A percentile compares a stretch with the other conserved stretches of the same genome.
Evolutionary conservation across 352 stramenopile genomes (phyloP).

Genomic region (Phytophthora citricola): DNA sequence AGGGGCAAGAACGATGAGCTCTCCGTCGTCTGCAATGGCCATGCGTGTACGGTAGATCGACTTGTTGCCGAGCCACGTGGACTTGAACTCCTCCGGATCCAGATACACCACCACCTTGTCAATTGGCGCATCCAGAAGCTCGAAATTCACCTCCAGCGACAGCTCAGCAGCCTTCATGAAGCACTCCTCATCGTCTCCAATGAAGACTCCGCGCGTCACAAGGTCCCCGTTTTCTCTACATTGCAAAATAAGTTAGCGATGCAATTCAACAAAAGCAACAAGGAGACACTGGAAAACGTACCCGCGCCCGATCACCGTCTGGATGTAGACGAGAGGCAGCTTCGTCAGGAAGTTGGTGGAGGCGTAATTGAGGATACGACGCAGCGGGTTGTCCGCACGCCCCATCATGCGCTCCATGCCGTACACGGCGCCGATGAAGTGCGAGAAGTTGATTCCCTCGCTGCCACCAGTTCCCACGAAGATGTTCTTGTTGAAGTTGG

Average conservation of each 20-base stretch:
- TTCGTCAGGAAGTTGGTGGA: conserved; percentile 92
- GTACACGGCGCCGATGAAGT: conserved; percentile 98
- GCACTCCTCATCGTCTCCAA: conserved; percentile 96
- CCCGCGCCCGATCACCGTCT: conserved; percentile 94
- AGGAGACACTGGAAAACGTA: conserved; percentile 15
- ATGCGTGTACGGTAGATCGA: conserved; percentile 98
- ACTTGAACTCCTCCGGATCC: conserved; percentile 97
- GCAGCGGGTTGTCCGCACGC: conserved; percentile 94
- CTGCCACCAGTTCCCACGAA: conserved; percentile 95
- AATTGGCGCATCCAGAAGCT: conserved; percentile 91
- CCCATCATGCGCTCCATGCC: conserved; percentile 99
- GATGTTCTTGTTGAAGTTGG: conserved; percentile 99
- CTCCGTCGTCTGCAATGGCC: conserved; percentile 95
- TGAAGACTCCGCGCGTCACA: conserved; percentile 93
- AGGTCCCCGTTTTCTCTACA: conserved; percentile 60
- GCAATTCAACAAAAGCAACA: background rate
- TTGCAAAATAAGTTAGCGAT: conserved; percentile 9
- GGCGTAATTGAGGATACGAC: conserved; percentile 96
- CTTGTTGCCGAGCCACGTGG: conserved; percentile 99
- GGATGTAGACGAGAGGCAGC: conserved; percentile 95
- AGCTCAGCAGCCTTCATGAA: conserved; percentile 95
- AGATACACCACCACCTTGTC: conserved; percentile 97
- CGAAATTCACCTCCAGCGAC: conserved; percentile 97
- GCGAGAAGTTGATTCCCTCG: conserved; percentile 97
- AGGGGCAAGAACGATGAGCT: conserved; percentile 95